Evolutionary conservation across 1,139 yeast genomes (phyloP).

Genomic region (Diutina siamensis): DNA sequence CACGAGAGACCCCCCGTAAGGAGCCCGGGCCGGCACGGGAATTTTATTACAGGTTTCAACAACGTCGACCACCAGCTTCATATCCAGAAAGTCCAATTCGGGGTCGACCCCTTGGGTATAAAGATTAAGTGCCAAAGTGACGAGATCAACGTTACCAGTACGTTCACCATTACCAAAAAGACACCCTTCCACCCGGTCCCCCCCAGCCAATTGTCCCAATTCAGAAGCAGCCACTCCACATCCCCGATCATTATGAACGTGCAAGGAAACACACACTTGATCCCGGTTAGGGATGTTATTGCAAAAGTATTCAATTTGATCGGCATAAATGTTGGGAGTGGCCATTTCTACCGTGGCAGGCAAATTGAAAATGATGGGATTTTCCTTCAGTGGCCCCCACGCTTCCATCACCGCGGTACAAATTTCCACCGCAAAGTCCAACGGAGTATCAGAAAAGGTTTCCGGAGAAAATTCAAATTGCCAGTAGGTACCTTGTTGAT

Average conservation of each 20-base stretch:
- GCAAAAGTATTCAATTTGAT: conserved; percentile 5
- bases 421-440: conserved; percentile 5
- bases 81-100: conserved; percentile 4
- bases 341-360: conserved; percentile 6
- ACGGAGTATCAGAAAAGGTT: conserved; percentile 2
- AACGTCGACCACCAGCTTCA: conserved; percentile 5
- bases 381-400: conserved; percentile 2
- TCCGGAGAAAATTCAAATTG: conserved; percentile 5
- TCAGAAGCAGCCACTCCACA: conserved; percentile 5
- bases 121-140: conserved; percentile 5
- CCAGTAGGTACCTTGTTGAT: not conserved
- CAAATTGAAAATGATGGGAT: conserved; percentile 4
- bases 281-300: conserved; percentile 5
- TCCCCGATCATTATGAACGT: conserved; percentile 6
- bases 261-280: conserved; percentile 4
- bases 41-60: conserved; percentile 6
- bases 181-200: conserved; percentile 5
- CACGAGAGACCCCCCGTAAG: conserved; percentile 5
- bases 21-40: conserved; percentile 6
- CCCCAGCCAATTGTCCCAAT: conserved; percentile 5
- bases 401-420: conserved; percentile 6
- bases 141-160: conserved; percentile 6
- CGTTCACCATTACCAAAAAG: conserved; percentile 6
- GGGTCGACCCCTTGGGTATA: conserved; percentile 5
- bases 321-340: conserved; percentile 6